Percentiles rank a stretch among this genome's conserved stretches.
Evolutionary conservation across 2,329 filamentous ascomycete genomes (phyloP).

Genomic region (Graphilbum fragrans): DNA sequence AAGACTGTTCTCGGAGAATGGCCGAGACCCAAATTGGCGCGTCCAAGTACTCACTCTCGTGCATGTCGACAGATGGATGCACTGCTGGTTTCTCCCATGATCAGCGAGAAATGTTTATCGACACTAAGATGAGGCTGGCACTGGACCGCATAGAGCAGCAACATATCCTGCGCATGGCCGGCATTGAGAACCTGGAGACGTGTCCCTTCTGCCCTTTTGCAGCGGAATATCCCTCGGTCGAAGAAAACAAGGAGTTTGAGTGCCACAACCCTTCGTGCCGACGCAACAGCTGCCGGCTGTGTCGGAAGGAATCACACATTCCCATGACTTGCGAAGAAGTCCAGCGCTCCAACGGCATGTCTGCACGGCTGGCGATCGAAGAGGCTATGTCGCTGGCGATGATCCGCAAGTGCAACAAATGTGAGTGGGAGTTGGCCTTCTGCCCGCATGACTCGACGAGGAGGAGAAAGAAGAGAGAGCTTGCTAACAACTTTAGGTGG

Average conservation of each 20-base stretch:
- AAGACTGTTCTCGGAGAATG: constrained; percentile 48
- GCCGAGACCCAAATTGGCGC: constrained; percentile 59
- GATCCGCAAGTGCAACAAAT: constrained; percentile 63
- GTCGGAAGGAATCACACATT: constrained; percentile 56
- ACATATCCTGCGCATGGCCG: constrained; percentile 54
- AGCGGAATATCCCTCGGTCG: constrained; percentile 56
- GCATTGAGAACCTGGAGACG: constrained; percentile 57
- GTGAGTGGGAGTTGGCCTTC: constrained; percentile 23
- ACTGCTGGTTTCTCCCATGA: constrained; percentile 42
- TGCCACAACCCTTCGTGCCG: constrained; percentile 57
- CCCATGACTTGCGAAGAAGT: constrained; percentile 61
- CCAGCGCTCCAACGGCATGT: constrained; percentile 44
- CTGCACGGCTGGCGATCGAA: constrained; percentile 56
- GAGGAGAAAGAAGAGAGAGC: no score
- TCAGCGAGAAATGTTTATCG: constrained; percentile 45
- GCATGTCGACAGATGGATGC: constrained; percentile 61
- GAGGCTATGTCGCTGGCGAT: constrained; percentile 75
- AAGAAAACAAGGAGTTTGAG: constrained; percentile 59
- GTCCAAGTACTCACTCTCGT: constrained; percentile 54
- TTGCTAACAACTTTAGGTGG: constrained; percentile 29
- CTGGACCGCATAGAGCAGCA: constrained; percentile 63
- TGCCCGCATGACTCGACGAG: no score
- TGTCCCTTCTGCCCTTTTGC: constrained; percentile 80
- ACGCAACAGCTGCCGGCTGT: constrained; percentile 54
- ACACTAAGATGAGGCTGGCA: constrained; percentile 43